Conservation (phyloP, 176 grass and related monocot genomes). For the maize (Zea mays) region DNA sequence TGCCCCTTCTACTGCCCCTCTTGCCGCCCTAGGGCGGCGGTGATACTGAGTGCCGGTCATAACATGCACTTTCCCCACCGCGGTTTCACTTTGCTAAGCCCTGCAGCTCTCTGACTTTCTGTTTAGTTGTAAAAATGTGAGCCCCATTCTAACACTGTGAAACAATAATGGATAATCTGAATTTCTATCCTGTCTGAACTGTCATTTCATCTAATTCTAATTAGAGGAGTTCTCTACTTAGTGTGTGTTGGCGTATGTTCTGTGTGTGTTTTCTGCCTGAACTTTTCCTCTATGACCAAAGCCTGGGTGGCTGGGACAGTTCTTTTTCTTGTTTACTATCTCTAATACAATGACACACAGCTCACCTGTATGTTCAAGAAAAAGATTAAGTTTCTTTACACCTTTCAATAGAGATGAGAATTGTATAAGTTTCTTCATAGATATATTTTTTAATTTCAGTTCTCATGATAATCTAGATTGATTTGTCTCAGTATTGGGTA, state of each 20-base stretch:
- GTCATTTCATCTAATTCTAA: background rate
- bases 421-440: background rate
- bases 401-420: background rate
- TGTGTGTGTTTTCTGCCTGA: background rate
- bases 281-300: background rate
- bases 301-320: background rate
- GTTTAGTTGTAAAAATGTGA: background rate
- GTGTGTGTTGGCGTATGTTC: background rate
- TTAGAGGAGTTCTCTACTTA: background rate
- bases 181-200: background rate
- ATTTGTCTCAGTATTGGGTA: slow-evolving; percentile 12
- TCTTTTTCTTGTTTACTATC: background rate
- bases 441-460: slow-evolving; percentile 22
- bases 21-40: too few species aligned
- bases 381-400: slow-evolving; percentile 8
- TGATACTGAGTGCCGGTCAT: too few species aligned
- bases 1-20: too few species aligned
- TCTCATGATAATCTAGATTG: slow-evolving; percentile 12
- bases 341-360: background rate
- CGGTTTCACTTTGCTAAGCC: background rate
- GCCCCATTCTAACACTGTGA: background rate
- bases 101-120: background rate
- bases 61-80: background rate
- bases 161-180: background rate
- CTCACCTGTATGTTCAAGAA: background rate